Percentiles rank a stretch among this genome's conserved stretches.
phyloP scores from a whole-genome alignment of 2,329 filamentous ascomycete species.

The Colletotrichum sp. region DNA sequence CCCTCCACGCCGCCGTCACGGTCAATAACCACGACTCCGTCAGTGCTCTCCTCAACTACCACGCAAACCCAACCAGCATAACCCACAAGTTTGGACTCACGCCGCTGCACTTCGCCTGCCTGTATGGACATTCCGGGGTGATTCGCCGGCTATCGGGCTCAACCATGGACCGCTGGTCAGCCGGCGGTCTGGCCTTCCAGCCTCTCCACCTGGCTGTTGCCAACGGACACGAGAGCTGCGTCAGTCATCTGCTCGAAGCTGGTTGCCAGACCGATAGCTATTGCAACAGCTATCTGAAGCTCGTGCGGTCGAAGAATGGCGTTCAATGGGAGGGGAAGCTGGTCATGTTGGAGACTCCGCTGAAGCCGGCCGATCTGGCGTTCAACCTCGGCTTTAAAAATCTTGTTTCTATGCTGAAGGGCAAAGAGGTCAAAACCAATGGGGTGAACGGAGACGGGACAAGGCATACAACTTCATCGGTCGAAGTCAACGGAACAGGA shows the following conservation, averaged over 20 bases:
- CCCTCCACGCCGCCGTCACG: conserved; percentile 2
- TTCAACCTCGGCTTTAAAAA: neutral
- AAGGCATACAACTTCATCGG: neutral
- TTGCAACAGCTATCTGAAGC: neutral
- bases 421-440: neutral
- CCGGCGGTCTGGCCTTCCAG: neutral
- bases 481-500: neutral
- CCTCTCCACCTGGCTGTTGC: neutral
- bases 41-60: neutral
- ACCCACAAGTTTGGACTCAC: neutral
- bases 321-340: neutral
- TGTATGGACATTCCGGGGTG: neutral
- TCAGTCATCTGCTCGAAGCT: neutral
- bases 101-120: neutral
- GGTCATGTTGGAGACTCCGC: neutral
- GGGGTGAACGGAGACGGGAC: neutral
- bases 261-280: neutral
- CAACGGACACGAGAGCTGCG: neutral
- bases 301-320: neutral
- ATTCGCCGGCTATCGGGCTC: neutral
- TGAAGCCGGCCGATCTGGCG: neutral
- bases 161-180: neutral
- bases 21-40: neutral
- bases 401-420: neutral
- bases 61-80: neutral